Conservation (phyloP, 2,329 filamentous ascomycete genomes). For the Diaporthe ampelina region DNA sequence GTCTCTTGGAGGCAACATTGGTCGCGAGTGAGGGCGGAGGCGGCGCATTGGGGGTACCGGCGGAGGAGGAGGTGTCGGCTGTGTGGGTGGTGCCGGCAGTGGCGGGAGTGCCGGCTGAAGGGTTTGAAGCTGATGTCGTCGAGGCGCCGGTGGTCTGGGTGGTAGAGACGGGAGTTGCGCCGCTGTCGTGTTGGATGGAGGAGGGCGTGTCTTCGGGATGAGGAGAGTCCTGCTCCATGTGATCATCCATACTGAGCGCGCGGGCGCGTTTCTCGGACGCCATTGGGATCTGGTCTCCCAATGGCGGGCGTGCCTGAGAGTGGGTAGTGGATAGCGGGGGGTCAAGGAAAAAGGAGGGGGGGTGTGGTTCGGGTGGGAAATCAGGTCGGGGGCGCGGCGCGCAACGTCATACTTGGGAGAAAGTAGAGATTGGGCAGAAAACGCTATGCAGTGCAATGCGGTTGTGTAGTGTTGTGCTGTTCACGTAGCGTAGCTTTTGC, state of each 20-base stretch:
- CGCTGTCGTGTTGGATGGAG: conserved; percentile 3
- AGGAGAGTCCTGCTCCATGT: conserved; percentile 42
- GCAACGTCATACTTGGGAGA: conserved; percentile 12
- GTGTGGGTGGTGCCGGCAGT: conserved; percentile 28
- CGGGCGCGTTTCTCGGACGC: conserved; percentile 29
- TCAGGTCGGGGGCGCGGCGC: conserved; percentile 1
- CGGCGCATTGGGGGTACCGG: conserved; percentile 44
- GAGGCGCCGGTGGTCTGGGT: conserved; percentile 31
- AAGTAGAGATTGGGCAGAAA: background rate
- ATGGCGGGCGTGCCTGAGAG: background rate
- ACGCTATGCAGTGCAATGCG: background rate
- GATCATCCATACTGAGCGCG: conserved; percentile 39
- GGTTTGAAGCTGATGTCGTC: conserved; percentile 28
- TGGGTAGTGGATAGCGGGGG: conserved; percentile 12
- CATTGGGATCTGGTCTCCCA: background rate
- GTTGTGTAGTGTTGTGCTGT: background rate
- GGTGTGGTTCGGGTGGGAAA: background rate
- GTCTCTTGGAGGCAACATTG: conserved; percentile 60
- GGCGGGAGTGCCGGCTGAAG: conserved; percentile 23
- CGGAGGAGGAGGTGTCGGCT: conserved; percentile 46
- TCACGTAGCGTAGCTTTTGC: no score
- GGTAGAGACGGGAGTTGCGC: conserved; percentile 27
- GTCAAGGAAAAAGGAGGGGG: background rate
- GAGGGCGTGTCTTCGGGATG: conserved; percentile 8
- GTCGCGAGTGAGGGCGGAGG: conserved; percentile 37